phyloP scores from a whole-genome alignment of 2,329 filamentous ascomycete genomes.

The Aspergillus brunneoviolaceus region DNA sequence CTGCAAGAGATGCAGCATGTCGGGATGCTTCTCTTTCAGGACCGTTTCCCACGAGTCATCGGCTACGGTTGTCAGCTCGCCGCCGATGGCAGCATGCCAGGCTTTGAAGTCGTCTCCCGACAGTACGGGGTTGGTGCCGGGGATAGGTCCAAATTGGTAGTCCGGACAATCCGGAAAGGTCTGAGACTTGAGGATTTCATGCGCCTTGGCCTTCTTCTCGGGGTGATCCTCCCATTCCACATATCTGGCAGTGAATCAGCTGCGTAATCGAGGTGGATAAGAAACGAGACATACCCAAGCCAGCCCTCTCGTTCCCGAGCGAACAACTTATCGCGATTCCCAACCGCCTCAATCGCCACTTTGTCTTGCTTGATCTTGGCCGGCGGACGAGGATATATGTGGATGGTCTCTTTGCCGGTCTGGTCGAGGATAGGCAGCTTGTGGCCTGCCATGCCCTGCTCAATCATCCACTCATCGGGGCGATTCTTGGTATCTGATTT shows the following conservation, averaged over 20 bases:
- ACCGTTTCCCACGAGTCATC: constrained; percentile 61
- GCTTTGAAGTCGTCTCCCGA: constrained; percentile 58
- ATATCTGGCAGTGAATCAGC: constrained; percentile 44
- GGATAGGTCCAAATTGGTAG: constrained; percentile 57
- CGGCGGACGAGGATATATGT: constrained; percentile 19
- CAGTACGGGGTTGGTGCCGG: constrained; percentile 58
- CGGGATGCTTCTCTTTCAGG: constrained; percentile 56
- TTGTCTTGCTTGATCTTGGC: constrained; percentile 25
- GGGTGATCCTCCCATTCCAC: constrained; percentile 71
- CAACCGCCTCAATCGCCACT: constrained; percentile 42
- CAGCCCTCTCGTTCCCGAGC: constrained; percentile 48
- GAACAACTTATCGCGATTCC: constrained; percentile 42
- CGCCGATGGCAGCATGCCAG: constrained; percentile 57
- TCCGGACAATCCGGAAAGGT: constrained; percentile 54
- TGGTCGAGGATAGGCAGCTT: constrained; percentile 51
- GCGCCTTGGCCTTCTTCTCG: constrained; percentile 62
- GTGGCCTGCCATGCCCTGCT: constrained; percentile 51
- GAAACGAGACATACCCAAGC: constrained; percentile 39
- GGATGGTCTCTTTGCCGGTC: constrained; percentile 38
- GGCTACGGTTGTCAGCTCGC: constrained; percentile 49
- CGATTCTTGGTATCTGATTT: constrained; percentile 50
- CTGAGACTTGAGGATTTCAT: constrained; percentile 55
- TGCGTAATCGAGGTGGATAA: not conserved
- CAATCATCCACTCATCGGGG: constrained; percentile 55
- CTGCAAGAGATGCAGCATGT: constrained; percentile 62